These are phyloP conservation scores for Mycena albidolilacea DNA, from an alignment of 768 basidiomycete genomes.

Conservation along the genomic window DNA sequence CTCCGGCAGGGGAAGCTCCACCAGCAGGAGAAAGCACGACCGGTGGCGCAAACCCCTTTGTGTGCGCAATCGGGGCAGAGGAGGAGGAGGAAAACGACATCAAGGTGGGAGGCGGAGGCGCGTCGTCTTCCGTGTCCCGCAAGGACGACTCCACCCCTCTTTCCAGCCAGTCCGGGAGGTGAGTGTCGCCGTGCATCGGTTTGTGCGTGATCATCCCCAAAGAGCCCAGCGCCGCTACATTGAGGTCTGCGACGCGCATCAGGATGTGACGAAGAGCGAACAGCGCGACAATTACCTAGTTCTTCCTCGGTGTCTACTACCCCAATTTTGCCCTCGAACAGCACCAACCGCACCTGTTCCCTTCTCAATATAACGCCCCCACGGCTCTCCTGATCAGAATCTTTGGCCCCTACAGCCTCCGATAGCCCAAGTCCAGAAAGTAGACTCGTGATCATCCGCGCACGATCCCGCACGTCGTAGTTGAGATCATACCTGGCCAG, in stretches of 20 bases:
- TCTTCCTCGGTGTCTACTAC: slow-evolving; percentile 57
- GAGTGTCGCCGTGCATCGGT: slow-evolving; percentile 63
- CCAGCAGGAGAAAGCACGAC: slow-evolving; percentile 72
- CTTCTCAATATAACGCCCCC: slow-evolving; percentile 84
- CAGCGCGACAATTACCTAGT: slow-evolving; percentile 45
- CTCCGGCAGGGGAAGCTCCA: slow-evolving; percentile 52
- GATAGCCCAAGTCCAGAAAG: slow-evolving; percentile 65
- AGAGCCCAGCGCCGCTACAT: slow-evolving; percentile 68
- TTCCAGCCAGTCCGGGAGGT: slow-evolving; percentile 91
- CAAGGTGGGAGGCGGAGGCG: slow-evolving; percentile 49
- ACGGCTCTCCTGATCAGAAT: slow-evolving; percentile 60
- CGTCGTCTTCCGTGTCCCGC: slow-evolving; percentile 77
- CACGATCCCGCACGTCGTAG: slow-evolving; percentile 94
- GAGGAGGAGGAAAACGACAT: slow-evolving; percentile 58
- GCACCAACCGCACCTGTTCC: slow-evolving; percentile 85
- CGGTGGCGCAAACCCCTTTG: slow-evolving; percentile 57
- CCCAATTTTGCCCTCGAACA: slow-evolving; percentile 82
- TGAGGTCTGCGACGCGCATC: slow-evolving; percentile 49
- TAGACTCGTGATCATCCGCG: slow-evolving; percentile 82
- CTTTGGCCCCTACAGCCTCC: slow-evolving; percentile 49
- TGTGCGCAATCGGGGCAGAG: slow-evolving; percentile 45
- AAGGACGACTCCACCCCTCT: slow-evolving; percentile 84
- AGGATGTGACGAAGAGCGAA: slow-evolving; percentile 44
- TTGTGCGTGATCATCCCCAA: slow-evolving; percentile 74
- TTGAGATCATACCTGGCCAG: slow-evolving; percentile 91